phyloP scores from a whole-genome alignment of 352 stramenopile genomes.

The Achlya hypogyna region DNA sequence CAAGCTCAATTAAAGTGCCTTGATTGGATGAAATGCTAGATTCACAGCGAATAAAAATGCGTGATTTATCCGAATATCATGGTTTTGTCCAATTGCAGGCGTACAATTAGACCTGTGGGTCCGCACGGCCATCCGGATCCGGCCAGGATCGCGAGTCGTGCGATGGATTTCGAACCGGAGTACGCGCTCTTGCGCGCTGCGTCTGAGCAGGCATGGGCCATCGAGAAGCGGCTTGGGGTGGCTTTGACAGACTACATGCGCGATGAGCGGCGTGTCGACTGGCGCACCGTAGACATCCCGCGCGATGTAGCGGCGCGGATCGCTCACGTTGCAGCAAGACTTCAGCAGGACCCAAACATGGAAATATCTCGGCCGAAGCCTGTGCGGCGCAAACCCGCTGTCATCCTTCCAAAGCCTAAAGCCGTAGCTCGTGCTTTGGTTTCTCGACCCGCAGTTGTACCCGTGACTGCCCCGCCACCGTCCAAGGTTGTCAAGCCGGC shows the following conservation, averaged over 20 bases:
- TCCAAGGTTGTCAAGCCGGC: background rate
- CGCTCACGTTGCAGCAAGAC: background rate
- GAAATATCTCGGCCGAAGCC: background rate
- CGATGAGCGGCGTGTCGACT: background rate
- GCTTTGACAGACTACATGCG: background rate
- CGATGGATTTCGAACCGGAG: conserved; percentile 13
- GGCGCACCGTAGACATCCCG: conserved; percentile 1
- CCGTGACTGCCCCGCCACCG: background rate
- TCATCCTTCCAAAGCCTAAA: background rate
- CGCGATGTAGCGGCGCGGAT: conserved; percentile 9
- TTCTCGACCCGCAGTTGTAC: background rate
- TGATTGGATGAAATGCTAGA: conserved; percentile 7
- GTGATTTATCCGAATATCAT: too few species aligned
- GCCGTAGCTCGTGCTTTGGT: background rate
- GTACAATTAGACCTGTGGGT: too few species aligned
- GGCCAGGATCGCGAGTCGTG: too few species aligned
- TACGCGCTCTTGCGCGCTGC: conserved; percentile 16
- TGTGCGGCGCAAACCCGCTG: background rate
- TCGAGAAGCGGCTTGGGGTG: conserved; percentile 17
- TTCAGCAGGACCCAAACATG: background rate
- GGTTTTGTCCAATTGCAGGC: too few species aligned
- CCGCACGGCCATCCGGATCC: too few species aligned
- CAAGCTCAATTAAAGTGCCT: background rate
- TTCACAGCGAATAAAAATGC: too few species aligned
- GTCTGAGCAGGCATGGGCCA: conserved; percentile 11